Percentiles rank a stretch among this genome's conserved stretches.
Conservation (phyloP, 2,329 filamentous ascomycete genomes). For the Scopulariopsis brevicaulis region DNA sequence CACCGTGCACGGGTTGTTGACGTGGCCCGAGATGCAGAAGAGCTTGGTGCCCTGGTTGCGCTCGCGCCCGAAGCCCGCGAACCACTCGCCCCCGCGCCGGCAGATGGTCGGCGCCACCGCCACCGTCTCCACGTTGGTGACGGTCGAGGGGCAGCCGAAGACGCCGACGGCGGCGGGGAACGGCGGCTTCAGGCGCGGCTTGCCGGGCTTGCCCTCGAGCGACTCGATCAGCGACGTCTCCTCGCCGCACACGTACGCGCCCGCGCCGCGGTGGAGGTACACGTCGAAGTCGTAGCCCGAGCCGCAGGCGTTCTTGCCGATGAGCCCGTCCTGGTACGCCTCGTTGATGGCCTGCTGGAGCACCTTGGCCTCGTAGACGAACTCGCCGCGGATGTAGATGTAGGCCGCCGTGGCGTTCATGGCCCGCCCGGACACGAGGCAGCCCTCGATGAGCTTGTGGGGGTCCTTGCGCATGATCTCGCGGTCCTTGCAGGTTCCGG, state of each 20-base stretch:
- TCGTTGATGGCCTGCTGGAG: constrained; percentile 95
- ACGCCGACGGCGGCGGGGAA: constrained; percentile 96
- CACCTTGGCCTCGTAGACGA: constrained; percentile 88
- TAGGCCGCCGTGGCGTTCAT: constrained; percentile 99
- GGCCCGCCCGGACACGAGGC: constrained; percentile 85
- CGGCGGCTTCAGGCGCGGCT: constrained; percentile 95
- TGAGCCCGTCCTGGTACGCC: constrained; percentile 85
- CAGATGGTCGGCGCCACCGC: constrained; percentile 94
- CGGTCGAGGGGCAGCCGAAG: constrained; percentile 95
- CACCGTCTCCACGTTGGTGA: constrained; percentile 95
- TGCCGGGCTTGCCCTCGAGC: constrained; percentile 95
- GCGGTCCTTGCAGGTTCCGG: constrained; percentile 97
- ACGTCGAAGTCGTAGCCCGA: constrained; percentile 98
- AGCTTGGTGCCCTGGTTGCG: constrained; percentile 96
- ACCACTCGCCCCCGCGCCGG: constrained; percentile 86
- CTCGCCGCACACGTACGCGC: constrained; percentile 96
- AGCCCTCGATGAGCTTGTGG: constrained; percentile 97
- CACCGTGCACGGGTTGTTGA: constrained; percentile 96
- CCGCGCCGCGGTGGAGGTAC: constrained; percentile 90
- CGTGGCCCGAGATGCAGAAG: constrained; percentile 95
- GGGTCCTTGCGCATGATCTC: constrained; percentile 99
- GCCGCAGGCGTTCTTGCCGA: constrained; percentile 96
- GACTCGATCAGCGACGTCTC: constrained; percentile 98
- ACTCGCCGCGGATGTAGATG: constrained; percentile 99
- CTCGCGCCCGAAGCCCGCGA: constrained; percentile 86